Conservation (phyloP, 768 basidiomycete species). For the Leccinellum albellum region DNA sequence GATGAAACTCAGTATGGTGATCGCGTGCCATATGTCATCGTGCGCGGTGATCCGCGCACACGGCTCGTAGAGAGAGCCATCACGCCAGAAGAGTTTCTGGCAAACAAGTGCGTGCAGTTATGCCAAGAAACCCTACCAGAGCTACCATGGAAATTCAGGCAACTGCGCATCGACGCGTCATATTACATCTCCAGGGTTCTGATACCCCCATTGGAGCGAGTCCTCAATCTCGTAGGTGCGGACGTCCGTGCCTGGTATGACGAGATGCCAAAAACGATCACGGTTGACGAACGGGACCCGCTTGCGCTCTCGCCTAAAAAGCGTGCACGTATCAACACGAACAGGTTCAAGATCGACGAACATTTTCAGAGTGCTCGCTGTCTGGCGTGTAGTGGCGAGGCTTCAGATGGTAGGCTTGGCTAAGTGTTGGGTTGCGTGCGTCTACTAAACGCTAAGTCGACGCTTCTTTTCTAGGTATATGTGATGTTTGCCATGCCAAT, state of each 20-base stretch:
- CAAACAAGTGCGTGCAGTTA: constrained; percentile 47
- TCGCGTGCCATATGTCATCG: constrained; percentile 87
- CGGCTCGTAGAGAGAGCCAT: constrained; percentile 74
- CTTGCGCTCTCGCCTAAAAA: constrained; percentile 36
- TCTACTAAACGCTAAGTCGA: not conserved
- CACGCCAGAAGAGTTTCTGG: constrained; percentile 66
- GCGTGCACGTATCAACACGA: constrained; percentile 26
- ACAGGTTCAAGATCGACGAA: constrained; percentile 59
- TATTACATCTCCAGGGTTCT: constrained; percentile 89
- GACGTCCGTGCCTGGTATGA: constrained; percentile 85
- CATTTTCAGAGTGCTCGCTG: constrained; percentile 74
- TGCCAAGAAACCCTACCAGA: not conserved
- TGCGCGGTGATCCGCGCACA: constrained; percentile 54
- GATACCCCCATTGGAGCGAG: constrained; percentile 84
- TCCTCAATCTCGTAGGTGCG: constrained; percentile 89
- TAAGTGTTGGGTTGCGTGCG: not conserved
- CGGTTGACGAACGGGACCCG: constrained; percentile 34
- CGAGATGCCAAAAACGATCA: constrained; percentile 70
- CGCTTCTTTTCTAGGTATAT: constrained; percentile 47
- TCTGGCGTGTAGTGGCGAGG: constrained; percentile 56
- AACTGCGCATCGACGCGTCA: constrained; percentile 71
- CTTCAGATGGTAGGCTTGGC: constrained; percentile 49
- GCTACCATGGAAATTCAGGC: constrained; percentile 37
- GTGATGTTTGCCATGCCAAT: constrained; percentile 51
- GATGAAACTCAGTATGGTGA: constrained; percentile 92